Conservation (phyloP, 805 yeast genomes). For the Spathaspora sp. region DNA sequence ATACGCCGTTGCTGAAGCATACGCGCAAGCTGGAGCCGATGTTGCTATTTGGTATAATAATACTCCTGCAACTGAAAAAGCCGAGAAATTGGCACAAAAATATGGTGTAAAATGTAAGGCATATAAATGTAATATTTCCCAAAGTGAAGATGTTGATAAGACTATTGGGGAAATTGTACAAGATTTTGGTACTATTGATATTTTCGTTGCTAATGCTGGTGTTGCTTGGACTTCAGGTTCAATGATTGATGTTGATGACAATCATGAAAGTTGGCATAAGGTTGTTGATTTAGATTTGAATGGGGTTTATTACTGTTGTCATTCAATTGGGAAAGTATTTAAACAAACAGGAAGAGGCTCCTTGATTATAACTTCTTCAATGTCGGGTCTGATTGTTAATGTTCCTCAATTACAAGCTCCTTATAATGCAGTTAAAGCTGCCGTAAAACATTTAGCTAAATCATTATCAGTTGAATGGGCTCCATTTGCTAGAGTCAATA, state of each 20-base stretch:
- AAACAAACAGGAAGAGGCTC: constrained; percentile 39
- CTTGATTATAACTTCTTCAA: constrained; percentile 42
- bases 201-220: constrained; percentile 89
- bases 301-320: constrained; percentile 43
- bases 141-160: constrained; percentile 44
- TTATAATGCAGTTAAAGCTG: constrained; percentile 47
- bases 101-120: constrained; percentile 65
- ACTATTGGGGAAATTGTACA: constrained; percentile 48
- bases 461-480: constrained; percentile 47
- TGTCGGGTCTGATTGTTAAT: constrained; percentile 47
- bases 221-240: constrained; percentile 75
- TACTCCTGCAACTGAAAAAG: constrained; percentile 58
- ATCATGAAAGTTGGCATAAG: constrained; percentile 28
- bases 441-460: constrained; percentile 38
- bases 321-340: constrained; percentile 37
- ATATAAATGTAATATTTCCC: constrained; percentile 56
- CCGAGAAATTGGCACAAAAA: constrained; percentile 48
- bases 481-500: constrained; percentile 43
- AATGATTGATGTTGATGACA: constrained; percentile 32
- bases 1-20: constrained; percentile 75
- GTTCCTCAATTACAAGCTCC: constrained; percentile 45
- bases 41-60: constrained; percentile 50
- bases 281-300: constrained; percentile 38
- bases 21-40: constrained; percentile 84
- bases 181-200: constrained; percentile 79